Evolutionary conservation across 768 basidiomycete genomes (phyloP).

Genomic region (Lyophyllum decastes): DNA sequence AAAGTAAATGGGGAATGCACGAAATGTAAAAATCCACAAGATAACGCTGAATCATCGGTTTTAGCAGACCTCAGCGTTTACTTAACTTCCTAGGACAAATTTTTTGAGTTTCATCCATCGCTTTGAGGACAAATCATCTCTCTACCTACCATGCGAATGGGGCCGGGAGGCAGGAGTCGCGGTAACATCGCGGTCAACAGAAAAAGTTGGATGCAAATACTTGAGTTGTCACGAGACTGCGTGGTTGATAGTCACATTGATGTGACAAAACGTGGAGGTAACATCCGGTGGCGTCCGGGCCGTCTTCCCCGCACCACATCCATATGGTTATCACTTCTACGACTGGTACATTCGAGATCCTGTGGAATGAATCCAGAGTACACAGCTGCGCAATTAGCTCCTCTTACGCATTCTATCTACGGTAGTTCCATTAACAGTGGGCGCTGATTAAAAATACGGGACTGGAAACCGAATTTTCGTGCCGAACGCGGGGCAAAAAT

Average conservation of each 20-base stretch:
- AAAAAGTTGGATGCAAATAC: not conserved
- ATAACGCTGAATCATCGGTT: not conserved
- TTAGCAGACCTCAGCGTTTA: no score
- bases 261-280: not conserved
- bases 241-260: constrained; percentile 38
- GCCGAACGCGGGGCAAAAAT: not conserved
- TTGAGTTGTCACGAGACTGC: not conserved
- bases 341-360: not conserved
- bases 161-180: not conserved
- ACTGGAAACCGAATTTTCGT: not conserved
- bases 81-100: no score
- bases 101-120: not conserved
- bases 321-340: not conserved
- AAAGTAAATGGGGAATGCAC: not conserved
- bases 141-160: not conserved
- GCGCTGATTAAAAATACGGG: not conserved
- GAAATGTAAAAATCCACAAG: not conserved
- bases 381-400: not conserved
- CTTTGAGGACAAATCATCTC: not conserved
- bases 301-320: not conserved
- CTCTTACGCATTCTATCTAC: not conserved
- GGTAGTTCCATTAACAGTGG: not conserved
- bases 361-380: not conserved
- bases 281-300: not conserved
- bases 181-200: not conserved